A percentile compares a stretch with the other conserved stretches of the same genome.
phyloP scores from a whole-genome alignment of 495 filamentous ascomycete species.

The Neurospora sp. region DNA sequence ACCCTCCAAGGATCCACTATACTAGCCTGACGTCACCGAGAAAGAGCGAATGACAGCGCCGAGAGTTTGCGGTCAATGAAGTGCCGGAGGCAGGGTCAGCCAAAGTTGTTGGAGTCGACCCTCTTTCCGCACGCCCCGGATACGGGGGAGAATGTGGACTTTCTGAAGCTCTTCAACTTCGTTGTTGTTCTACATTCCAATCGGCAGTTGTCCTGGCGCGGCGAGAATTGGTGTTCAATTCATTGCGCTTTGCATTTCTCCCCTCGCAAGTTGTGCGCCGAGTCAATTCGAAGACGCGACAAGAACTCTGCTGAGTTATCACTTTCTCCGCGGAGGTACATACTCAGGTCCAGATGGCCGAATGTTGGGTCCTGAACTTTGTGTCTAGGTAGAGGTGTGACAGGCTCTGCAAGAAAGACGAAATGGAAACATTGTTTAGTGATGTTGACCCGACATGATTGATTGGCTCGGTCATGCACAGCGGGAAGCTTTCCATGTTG shows the following conservation, averaged over 20 bases:
- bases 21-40: constrained; percentile 11
- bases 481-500: neutral
- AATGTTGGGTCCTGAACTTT: neutral
- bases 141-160: constrained; percentile 6
- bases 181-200: neutral
- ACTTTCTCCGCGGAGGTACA: neutral
- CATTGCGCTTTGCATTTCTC: neutral
- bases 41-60: constrained; percentile 3
- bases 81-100: constrained; percentile 3
- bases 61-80: constrained; percentile 1
- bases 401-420: neutral
- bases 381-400: neutral
- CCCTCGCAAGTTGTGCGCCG: neutral
- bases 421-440: neutral
- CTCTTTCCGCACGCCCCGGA: neutral
- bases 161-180: neutral
- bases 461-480: neutral
- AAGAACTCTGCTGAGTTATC: neutral
- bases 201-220: neutral
- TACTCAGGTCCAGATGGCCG: neutral
- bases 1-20: neutral
- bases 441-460: neutral
- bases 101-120: neutral
- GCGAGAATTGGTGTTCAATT: neutral
- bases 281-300: neutral